Conservation (phyloP, 2,329 filamentous ascomycete genomes). For the Graphilbum sp. region DNA sequence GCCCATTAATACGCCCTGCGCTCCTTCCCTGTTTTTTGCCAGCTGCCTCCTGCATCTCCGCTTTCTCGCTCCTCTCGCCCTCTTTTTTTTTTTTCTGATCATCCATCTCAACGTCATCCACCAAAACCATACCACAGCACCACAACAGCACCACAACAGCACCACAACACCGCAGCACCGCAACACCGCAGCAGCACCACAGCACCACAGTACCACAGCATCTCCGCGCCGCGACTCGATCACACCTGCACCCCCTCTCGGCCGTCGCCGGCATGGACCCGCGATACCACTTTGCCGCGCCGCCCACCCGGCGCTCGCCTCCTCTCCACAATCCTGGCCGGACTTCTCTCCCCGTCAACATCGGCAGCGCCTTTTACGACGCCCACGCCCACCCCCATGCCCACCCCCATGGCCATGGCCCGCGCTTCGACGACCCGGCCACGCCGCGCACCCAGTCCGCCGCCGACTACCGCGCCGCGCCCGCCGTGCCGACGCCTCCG, state of each 20-base stretch:
- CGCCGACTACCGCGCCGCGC: slow-evolving; percentile 6
- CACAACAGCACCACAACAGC: too few relatives aligned
- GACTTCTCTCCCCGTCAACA: slow-evolving; percentile 31
- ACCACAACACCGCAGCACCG: too few relatives aligned
- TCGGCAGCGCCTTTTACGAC: slow-evolving; percentile 24
- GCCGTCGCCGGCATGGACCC: slow-evolving; percentile 6
- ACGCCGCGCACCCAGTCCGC: slow-evolving; percentile 5
- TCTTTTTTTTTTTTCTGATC: slow-evolving; percentile 2
- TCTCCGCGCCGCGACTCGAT: too few relatives aligned
- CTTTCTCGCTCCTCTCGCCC: background rate
- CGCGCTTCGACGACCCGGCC: slow-evolving; percentile 12
- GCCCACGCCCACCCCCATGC: slow-evolving; percentile 27
- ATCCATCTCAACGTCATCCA: too few relatives aligned
- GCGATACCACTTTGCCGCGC: slow-evolving; percentile 8
- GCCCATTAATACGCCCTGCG: background rate
- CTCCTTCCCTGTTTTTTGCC: too few relatives aligned
- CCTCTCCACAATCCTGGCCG: slow-evolving; percentile 27
- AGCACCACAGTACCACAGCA: background rate
- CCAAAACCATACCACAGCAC: too few relatives aligned
- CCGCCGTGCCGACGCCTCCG: slow-evolving; percentile 9
- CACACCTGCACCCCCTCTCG: background rate
- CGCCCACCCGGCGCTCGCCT: slow-evolving; percentile 24
- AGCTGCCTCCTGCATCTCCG: background rate
- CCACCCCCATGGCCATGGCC: slow-evolving; percentile 20
- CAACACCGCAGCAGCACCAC: background rate